These are phyloP conservation scores for Fomes fomentarius DNA, from an alignment of 1,284 basidiomycete genomes.

Conservation along the genomic window DNA sequence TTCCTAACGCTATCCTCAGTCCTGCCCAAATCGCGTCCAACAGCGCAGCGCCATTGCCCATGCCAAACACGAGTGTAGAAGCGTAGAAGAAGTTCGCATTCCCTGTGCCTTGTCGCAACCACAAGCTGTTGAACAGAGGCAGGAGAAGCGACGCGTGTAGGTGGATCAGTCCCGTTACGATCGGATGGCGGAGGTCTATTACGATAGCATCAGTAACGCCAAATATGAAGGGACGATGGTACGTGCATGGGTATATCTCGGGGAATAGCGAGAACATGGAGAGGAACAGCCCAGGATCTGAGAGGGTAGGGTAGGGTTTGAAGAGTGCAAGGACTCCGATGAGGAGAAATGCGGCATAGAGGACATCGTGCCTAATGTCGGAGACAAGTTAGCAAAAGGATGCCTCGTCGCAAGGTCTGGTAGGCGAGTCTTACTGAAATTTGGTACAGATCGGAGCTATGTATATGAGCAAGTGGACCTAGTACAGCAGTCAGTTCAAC, in stretches of 20 bases:
- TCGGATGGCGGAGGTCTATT: conserved; percentile 86
- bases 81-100: conserved; percentile 99
- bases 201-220: not conserved
- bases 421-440: conserved; percentile 61
- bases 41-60: conserved; percentile 83
- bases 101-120: conserved; percentile 91
- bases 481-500: not conserved
- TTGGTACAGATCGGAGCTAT: conserved; percentile 86
- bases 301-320: conserved; percentile 91
- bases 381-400: not conserved
- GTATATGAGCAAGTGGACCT: conserved; percentile 89
- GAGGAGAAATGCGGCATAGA: conserved; percentile 82
- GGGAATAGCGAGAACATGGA: conserved; percentile 84
- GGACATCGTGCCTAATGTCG: conserved; percentile 73
- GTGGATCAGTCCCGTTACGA: conserved; percentile 85
- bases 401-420: not conserved
- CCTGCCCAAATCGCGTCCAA: conserved; percentile 85
- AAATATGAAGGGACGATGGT: not conserved
- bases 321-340: conserved; percentile 82
- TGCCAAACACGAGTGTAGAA: conserved; percentile 90
- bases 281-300: conserved; percentile 87
- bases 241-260: conserved; percentile 82
- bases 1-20: conserved; percentile 68
- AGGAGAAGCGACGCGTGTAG: conserved; percentile 86
- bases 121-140: conserved; percentile 90